Conservation (phyloP, 495 filamentous ascomycete species). For the Friedmanniomyces endolithicus region DNA sequence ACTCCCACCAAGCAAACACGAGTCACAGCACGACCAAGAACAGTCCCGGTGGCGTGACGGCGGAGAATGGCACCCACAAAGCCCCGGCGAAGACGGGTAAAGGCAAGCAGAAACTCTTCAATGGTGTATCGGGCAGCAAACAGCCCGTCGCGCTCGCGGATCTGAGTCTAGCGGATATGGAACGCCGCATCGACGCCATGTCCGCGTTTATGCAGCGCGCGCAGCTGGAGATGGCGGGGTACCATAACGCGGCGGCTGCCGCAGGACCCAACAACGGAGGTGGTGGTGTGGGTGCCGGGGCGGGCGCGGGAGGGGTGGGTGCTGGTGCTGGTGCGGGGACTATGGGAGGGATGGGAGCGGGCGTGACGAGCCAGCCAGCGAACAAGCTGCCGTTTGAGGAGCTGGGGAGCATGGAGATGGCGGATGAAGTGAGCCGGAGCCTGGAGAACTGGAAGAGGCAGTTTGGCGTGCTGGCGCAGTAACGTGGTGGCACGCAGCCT, state of each 20-base stretch:
- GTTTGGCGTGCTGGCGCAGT: not conserved
- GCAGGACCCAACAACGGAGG: no score
- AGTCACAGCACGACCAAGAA: slow-evolving; percentile 14
- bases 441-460: slow-evolving; percentile 31
- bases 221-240: slow-evolving; percentile 74
- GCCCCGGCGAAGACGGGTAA: slow-evolving; percentile 13
- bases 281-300: no score
- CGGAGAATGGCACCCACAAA: not conserved
- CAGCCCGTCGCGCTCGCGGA: slow-evolving; percentile 52
- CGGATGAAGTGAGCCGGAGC: slow-evolving; percentile 31
- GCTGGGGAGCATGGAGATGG: slow-evolving; percentile 29
- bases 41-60: slow-evolving; percentile 5
- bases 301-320: no score
- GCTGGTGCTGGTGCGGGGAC: no score
- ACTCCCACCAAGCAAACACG: slow-evolving; percentile 29
- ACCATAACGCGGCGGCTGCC: slow-evolving; percentile 28
- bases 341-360: not conserved
- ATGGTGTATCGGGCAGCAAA: slow-evolving; percentile 28
- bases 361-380: not conserved
- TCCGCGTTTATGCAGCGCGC: slow-evolving; percentile 82
- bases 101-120: slow-evolving; percentile 20
- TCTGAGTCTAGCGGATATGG: slow-evolving; percentile 85
- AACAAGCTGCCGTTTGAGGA: slow-evolving; percentile 1
- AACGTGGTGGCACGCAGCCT: no score
- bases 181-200: slow-evolving; percentile 67